Base-by-base conservation (phyloP, 2,329 filamentous ascomycete genomes). In the Ceratocystis lukuohia region DNA sequence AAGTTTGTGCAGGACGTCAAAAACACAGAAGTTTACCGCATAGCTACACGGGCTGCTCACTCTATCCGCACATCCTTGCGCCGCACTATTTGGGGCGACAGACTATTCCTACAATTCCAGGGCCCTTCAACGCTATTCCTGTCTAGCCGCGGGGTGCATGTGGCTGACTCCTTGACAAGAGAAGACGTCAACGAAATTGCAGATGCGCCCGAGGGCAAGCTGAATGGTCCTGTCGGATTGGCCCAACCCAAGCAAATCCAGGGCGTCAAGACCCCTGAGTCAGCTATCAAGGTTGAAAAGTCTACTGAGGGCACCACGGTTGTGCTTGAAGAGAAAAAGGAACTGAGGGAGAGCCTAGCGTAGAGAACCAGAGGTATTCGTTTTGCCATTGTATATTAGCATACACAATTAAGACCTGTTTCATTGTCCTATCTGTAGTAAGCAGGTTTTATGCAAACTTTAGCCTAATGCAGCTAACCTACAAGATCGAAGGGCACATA, bases 161-260 rank as follows among this genome's bases (percentile, higher is more conserved):
- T 96, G 56, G 85, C 84, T 65, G 93, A 99, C 70, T 83, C 89
- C 2, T 79, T 99, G 70, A 89, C 87, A 3, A 80, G 82, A 33
- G 83, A 86, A 62, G 87, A 99, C 70, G 84, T 97, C 66, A 92
- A 96, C 70, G 94, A 97, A 76, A 89, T 96, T 68, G 93, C 93
- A 0, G 88, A 92, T 72, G 80, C 86, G 5, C 88, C 91, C 41
- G 84, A 90, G 0, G 93, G 92, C 0, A 80, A 82, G 1, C 81
- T 89, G 1, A 78, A 83, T 45, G 85, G 85, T 1, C 75, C 87
- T 8, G 81, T 80, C 70, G 70, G 77, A 59, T 75, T 75, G 6
- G 74, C 71, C 4, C 76, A 76, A 69, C 77, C 77, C 17, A 76
- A 65, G 64, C 65, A 64, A 3, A 63, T 59, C n/a, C 45, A 17